A percentile compares a stretch with the other conserved stretches of the same genome.
These are phyloP conservation scores for Marasmius tenuissimus DNA, from an alignment of 1,284 basidiomycete genomes.

Conservation along the genomic window DNA sequence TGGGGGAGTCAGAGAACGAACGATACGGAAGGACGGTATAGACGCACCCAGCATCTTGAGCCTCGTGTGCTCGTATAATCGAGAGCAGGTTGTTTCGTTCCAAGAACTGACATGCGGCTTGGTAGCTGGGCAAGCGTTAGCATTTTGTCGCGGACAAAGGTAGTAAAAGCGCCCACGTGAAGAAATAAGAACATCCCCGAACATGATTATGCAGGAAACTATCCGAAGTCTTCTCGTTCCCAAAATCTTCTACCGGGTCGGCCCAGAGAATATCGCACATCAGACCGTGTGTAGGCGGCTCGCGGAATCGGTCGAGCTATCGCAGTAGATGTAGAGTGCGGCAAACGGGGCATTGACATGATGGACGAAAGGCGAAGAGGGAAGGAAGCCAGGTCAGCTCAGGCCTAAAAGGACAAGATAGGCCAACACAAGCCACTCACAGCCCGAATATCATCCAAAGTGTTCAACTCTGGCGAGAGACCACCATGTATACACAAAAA, in stretches of 20 bases:
- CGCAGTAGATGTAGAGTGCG: constrained; percentile 7
- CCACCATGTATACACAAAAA: constrained; percentile 96
- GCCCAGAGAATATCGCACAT: constrained; percentile 98
- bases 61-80: constrained; percentile 93
- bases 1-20: not conserved
- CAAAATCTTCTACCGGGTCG: constrained; percentile 93
- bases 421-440: constrained; percentile 39
- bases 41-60: constrained; percentile 89
- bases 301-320: constrained; percentile 91
- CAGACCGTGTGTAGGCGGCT: constrained; percentile 90
- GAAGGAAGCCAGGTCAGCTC: not conserved
- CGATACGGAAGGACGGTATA: not conserved
- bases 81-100: constrained; percentile 94
- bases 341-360: no score
- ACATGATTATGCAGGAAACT: constrained; percentile 93
- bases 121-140: constrained; percentile 56
- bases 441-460: constrained; percentile 84
- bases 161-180: constrained; percentile 61
- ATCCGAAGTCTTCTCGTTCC: constrained; percentile 84
- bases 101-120: constrained; percentile 91
- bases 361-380: not conserved
- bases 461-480: constrained; percentile 87
- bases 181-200: constrained; percentile 95
- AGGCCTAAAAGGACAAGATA: no score
- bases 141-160: constrained; percentile 4